Conservation (phyloP, 768 basidiomycete species). For the Boletellus sp. region DNA sequence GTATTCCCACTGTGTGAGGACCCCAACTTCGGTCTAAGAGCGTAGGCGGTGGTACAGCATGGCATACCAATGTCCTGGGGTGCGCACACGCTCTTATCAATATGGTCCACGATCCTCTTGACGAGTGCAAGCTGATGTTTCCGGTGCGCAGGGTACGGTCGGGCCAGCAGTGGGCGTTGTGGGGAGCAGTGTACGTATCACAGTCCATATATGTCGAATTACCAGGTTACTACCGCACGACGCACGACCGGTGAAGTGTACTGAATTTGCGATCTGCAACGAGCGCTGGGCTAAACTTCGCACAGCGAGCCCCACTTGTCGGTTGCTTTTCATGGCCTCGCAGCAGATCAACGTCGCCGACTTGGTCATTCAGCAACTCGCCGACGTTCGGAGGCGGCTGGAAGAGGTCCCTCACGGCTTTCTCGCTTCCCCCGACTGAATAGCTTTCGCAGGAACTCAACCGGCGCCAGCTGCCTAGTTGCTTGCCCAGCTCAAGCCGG, state of each 20-base stretch:
- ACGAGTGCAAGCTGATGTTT: conserved; percentile 17
- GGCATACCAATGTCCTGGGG: conserved; percentile 56
- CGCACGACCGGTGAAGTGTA: no score
- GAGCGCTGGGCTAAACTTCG: no score
- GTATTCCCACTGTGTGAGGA: conserved; percentile 61
- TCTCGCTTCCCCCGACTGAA: neutral
- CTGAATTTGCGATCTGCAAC: no score
- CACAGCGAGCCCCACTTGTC: no score
- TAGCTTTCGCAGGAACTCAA: conserved; percentile 70
- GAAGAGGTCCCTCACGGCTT: conserved; percentile 63
- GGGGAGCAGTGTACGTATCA: no score
- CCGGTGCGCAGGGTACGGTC: conserved; percentile 22
- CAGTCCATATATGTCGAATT: no score
- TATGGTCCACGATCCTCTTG: conserved; percentile 24
- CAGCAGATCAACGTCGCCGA: conserved; percentile 83
- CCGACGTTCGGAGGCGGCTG: conserved; percentile 86
- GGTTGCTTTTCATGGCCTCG: no score
- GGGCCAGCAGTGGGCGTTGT: conserved; percentile 16
- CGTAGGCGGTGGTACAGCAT: neutral
- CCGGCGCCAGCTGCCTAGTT: conserved; percentile 86
- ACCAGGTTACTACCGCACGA: no score
- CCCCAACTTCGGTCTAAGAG: neutral
- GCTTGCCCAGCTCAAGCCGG: conserved; percentile 88
- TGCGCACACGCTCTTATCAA: conserved; percentile 30
- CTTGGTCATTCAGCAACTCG: conserved; percentile 80